Base-by-base conservation (phyloP, 768 basidiomycete genomes). In the Pisolithus marmoratus region DNA sequence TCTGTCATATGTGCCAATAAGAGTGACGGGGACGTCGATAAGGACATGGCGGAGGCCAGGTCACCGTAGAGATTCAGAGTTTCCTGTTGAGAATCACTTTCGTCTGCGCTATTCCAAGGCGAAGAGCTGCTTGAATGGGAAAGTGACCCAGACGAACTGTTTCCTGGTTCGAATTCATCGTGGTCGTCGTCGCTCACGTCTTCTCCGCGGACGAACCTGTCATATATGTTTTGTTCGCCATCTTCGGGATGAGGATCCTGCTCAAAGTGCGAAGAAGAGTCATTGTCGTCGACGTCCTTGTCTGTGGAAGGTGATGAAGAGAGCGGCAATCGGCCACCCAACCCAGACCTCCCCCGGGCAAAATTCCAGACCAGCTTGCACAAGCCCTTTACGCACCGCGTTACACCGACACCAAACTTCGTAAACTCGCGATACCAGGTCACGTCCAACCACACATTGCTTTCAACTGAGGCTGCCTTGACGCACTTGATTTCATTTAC, bases 131-230 rank as follows among this genome's bases (percentile, higher is more conserved):
- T 43, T 23, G 55, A 61, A 42, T 29, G 54, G 24, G 58, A 63
- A 48, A 51, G 59, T 11, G 60, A 65, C 8, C 45, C 63, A 31
- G 55, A 59, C 36, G 42, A 43, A 37, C 24, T 43, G 29, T 47
- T 31, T 12, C n/a, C 27, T 20, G 63, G 64, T 36, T 59, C 59
- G 46, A 68, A 62, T 51, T 74, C 75, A 15, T 72, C 73, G 15
- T 74, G 74, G 48, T 77, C 77, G 45, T 79, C 77, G 51, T 80
- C 79, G 52, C 69, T 73, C 17, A 81, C 60, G 6, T 61, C 70
- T 49, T 86, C 84, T 11, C 83, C 86, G 15, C 76, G 71, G 54
- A 86, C 66, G 58, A 88, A 87, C 29, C 77, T 71, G 52, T 68
- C 64, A 62, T 86, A 87, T 2, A 77, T 52, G 36, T 74, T 72